A percentile compares a stretch with the other conserved stretches of the same genome.
These are phyloP conservation scores for Rhamnella rubrinervis DNA, from an alignment of 331 rosid genomes.

Conservation along the genomic window DNA sequence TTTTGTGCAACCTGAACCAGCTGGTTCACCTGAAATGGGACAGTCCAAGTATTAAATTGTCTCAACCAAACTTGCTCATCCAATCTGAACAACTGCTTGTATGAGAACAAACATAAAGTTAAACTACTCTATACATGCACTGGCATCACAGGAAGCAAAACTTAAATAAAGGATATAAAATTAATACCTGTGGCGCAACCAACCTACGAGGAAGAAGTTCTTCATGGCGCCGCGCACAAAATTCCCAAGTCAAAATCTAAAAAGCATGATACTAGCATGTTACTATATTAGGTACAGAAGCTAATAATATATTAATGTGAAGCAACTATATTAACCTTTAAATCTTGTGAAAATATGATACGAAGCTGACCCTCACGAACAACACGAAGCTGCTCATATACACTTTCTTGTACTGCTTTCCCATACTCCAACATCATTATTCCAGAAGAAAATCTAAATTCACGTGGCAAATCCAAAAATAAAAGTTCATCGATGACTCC, in stretches of 20 bases:
- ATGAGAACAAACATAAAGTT: too few species aligned
- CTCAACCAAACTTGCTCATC: too few species aligned
- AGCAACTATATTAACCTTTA: slow-evolving; percentile 55
- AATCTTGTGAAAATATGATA: slow-evolving; percentile 74
- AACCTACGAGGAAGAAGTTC: slow-evolving; percentile 93
- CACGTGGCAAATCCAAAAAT: slow-evolving; percentile 90
- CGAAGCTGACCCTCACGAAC: slow-evolving; percentile 98
- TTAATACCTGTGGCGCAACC: slow-evolving; percentile 92
- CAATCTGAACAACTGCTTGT: too few species aligned
- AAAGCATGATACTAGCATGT: slow-evolving; percentile 8
- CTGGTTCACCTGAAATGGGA: slow-evolving; percentile 71
- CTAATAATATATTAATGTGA: background rate
- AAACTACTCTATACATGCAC: too few species aligned
- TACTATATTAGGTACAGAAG: slow-evolving; percentile 5
- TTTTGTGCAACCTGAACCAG: slow-evolving; percentile 90
- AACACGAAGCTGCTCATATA: slow-evolving; percentile 95
- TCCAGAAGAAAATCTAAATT: slow-evolving; percentile 71
- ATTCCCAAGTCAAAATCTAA: slow-evolving; percentile 93
- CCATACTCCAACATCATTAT: slow-evolving; percentile 86
- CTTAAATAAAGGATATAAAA: background rate
- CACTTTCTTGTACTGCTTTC: slow-evolving; percentile 95
- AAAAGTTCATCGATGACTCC: slow-evolving; percentile 91
- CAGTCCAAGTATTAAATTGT: background rate
- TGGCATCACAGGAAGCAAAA: background rate
- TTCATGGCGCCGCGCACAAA: slow-evolving; percentile 93